Evolutionary conservation across 805 yeast species (phyloP).

Genomic region (Groenewaldozyma salmanticensis): DNA sequence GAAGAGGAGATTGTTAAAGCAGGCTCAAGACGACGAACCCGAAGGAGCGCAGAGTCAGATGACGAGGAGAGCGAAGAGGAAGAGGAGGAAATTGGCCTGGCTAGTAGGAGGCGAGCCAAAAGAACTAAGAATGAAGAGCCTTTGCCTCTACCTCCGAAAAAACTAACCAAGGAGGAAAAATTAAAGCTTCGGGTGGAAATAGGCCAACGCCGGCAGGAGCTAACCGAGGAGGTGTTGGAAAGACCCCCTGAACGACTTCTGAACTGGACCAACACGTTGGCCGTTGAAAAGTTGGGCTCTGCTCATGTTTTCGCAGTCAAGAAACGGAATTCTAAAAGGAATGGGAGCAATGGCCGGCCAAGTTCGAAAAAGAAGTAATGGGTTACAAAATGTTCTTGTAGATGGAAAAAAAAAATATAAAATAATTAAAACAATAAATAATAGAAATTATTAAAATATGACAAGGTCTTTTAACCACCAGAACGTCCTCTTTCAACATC

Average conservation of each 20-base stretch:
- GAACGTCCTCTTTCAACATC: constrained; percentile 5
- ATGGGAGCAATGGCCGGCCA: neutral
- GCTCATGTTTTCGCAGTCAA: constrained; percentile 19
- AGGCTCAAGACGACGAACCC: neutral
- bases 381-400: too few species aligned
- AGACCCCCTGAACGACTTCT: constrained; percentile 14
- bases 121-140: too few species aligned
- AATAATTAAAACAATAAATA: constrained; percentile 1
- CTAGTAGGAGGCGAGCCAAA: too few species aligned
- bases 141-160: neutral
- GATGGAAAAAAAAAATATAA: neutral
- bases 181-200: neutral
- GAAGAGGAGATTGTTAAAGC: constrained; percentile 3
- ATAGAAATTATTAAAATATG: neutral
- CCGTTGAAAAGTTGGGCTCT: constrained; percentile 17
- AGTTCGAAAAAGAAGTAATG: neutral
- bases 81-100: neutral
- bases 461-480: constrained; percentile 4
- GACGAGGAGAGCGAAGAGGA: neutral
- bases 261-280: constrained; percentile 19
- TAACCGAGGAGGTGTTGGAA: constrained; percentile 9
- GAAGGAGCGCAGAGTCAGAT: neutral
- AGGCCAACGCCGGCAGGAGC: constrained; percentile 9
- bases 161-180: neutral
- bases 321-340: neutral